Percentiles rank a stretch among this genome's conserved stretches.
phyloP scores from a whole-genome alignment of 345 rosid species.

The Iberis pinnata region DNA sequence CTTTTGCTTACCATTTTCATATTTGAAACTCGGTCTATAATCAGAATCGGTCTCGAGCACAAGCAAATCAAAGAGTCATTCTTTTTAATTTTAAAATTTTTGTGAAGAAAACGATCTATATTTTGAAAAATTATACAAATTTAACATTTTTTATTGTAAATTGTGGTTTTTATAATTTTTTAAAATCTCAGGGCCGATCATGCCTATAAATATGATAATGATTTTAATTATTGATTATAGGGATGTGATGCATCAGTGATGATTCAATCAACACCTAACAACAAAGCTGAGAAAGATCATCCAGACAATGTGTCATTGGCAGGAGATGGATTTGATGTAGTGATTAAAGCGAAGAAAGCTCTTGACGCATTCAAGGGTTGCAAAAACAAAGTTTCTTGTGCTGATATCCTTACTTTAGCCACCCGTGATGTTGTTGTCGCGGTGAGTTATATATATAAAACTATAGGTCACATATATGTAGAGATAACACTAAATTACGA shows the following conservation, averaged over 20 bases:
- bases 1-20: background rate
- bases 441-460: constrained; percentile 26
- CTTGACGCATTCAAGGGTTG: constrained; percentile 45
- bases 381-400: constrained; percentile 67
- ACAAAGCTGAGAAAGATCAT: constrained; percentile 77
- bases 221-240: constrained; percentile 16
- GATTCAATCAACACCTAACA: constrained; percentile 41
- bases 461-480: no score
- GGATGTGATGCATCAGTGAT: constrained; percentile 82
- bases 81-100: no score
- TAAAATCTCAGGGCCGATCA: no score
- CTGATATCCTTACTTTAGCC: constrained; percentile 80
- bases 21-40: no score
- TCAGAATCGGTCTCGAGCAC: no score
- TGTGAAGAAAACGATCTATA: no score
- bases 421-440: constrained; percentile 62
- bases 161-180: no score
- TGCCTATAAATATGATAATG: background rate
- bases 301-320: constrained; percentile 74
- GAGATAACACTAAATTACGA: no score
- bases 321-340: constrained; percentile 88
- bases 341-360: constrained; percentile 69
- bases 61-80: no score
- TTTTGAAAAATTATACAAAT: no score
- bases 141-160: no score